Evolutionary conservation across 495 filamentous ascomycete genomes (phyloP).

Genomic region (Xylaria sp.): DNA sequence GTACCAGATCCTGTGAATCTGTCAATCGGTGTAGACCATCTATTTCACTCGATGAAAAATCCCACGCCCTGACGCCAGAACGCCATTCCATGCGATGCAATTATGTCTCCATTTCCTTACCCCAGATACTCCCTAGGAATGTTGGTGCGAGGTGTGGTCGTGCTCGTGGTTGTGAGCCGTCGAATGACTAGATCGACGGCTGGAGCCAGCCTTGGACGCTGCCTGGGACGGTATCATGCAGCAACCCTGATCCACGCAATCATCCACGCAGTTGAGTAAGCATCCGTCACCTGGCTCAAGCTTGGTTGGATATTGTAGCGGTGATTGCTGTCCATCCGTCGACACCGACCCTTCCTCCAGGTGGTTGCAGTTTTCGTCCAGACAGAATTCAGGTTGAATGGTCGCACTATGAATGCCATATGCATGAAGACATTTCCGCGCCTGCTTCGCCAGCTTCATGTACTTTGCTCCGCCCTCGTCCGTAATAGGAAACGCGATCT

Average conservation of each 20-base stretch:
- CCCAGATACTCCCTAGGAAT: constrained; percentile 25
- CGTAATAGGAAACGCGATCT: constrained; percentile 73
- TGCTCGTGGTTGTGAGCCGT: constrained; percentile 31
- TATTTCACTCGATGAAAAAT: background rate
- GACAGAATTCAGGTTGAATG: constrained; percentile 94
- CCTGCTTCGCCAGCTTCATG: constrained; percentile 83
- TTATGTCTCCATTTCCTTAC: background rate
- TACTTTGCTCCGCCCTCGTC: constrained; percentile 80
- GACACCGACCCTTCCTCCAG: constrained; percentile 42
- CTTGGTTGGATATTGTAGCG: constrained; percentile 51
- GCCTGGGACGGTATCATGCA: constrained; percentile 52
- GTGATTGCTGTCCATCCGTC: constrained; percentile 45
- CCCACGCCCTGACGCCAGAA: constrained; percentile 1
- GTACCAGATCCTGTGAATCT: constrained; percentile 13
- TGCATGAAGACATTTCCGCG: constrained; percentile 86
- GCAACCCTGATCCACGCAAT: constrained; percentile 78
- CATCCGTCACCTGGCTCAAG: constrained; percentile 67
- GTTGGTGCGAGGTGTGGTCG: constrained; percentile 29
- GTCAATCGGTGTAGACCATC: constrained; percentile 12
- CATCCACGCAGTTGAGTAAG: constrained; percentile 84
- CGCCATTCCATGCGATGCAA: constrained; percentile 21
- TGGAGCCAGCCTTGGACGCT: constrained; percentile 38
- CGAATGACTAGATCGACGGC: constrained; percentile 37
- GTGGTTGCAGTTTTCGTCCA: constrained; percentile 57
- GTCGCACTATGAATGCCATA: constrained; percentile 98